phyloP scores from a whole-genome alignment of 192 early-diverging fungal species.

The Backusella circina region DNA sequence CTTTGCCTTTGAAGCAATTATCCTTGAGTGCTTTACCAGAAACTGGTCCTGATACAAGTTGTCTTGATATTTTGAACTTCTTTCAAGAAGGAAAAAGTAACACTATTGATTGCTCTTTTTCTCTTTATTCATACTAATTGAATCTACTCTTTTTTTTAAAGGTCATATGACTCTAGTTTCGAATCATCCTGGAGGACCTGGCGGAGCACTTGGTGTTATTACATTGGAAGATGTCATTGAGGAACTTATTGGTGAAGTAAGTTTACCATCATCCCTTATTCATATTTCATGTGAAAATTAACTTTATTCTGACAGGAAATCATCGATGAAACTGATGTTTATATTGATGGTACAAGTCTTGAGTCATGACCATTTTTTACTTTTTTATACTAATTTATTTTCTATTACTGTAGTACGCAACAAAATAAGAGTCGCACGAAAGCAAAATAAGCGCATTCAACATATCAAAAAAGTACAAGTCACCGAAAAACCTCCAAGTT shows the following conservation, averaged over 20 bases:
- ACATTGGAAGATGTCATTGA: conserved; percentile 81
- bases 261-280: background rate
- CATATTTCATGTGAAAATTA: background rate
- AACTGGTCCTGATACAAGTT: conserved; percentile 48
- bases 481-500: background rate
- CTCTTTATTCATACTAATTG: background rate
- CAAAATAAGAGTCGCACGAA: conserved; percentile 45
- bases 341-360: conserved; percentile 23
- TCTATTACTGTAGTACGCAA: conserved; percentile 32
- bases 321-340: conserved; percentile 76
- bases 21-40: conserved; percentile 44
- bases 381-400: background rate
- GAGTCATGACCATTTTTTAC: background rate
- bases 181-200: conserved; percentile 39
- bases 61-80: conserved; percentile 72
- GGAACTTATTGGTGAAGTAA: conserved; percentile 63
- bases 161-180: conserved; percentile 69
- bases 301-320: conserved; percentile 50
- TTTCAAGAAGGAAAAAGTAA: conserved; percentile 75
- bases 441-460: background rate
- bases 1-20: conserved; percentile 54
- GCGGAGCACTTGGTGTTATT: conserved; percentile 65
- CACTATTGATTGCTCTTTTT: background rate
- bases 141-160: background rate
- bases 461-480: conserved; percentile 7